phyloP scores from a whole-genome alignment of 805 yeast species.

The Saccharomyces eubayanus region DNA sequence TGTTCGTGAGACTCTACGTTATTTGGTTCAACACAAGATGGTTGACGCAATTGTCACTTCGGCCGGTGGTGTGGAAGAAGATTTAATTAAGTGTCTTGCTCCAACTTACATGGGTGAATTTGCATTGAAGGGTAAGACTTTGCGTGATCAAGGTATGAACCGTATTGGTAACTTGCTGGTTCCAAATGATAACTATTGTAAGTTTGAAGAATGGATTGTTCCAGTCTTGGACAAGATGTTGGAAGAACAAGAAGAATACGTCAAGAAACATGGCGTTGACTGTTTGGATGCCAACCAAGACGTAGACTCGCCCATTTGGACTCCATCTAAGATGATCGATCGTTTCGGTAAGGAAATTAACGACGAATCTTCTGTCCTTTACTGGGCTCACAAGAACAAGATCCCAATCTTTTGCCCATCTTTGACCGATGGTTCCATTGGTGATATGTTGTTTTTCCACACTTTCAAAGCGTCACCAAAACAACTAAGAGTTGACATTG shows the following conservation, averaged over 20 bases:
- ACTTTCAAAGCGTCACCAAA: constrained; percentile 91
- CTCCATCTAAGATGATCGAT: constrained; percentile 88
- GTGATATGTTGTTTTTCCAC: constrained; percentile 98
- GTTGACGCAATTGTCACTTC: constrained; percentile 93
- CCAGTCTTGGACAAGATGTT: constrained; percentile 83
- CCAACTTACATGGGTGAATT: constrained; percentile 95
- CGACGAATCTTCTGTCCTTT: constrained; percentile 85
- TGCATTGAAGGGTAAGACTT: constrained; percentile 63
- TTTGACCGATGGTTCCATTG: constrained; percentile 94
- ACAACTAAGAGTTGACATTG: constrained; percentile 84
- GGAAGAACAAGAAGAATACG: constrained; percentile 75
- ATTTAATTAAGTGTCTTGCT: constrained; percentile 89
- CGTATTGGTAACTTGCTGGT: constrained; percentile 95
- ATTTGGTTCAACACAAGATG: constrained; percentile 85
- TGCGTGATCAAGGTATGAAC: constrained; percentile 94
- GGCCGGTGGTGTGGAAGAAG: constrained; percentile 98
- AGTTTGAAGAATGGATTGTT: constrained; percentile 97
- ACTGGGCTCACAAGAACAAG: constrained; percentile 96
- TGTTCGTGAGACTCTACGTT: constrained; percentile 80
- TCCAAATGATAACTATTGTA: constrained; percentile 96
- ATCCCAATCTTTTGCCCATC: constrained; percentile 98
- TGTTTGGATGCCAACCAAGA: constrained; percentile 45
- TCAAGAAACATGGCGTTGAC: constrained; percentile 44
- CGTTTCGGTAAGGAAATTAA: constrained; percentile 92
- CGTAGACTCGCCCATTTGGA: constrained; percentile 59